phyloP scores from a whole-genome alignment of 192 early-diverging fungal genomes.

The Coemansia sp. region DNA sequence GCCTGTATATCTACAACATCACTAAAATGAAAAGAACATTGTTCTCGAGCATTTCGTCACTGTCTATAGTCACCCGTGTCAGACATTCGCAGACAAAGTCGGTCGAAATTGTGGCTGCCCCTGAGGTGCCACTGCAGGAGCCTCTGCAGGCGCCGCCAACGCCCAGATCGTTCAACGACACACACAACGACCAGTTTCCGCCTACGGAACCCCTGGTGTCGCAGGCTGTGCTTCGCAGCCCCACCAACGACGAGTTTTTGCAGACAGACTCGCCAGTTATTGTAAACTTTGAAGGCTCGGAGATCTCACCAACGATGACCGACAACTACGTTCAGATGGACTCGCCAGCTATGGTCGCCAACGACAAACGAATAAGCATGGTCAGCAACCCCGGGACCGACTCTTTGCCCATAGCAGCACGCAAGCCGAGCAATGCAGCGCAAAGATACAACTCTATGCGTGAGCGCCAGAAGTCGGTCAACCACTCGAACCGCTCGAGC shows the following conservation, averaged over 20 bases:
- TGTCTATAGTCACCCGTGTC: slow-evolving; percentile 12
- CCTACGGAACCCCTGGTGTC: background rate
- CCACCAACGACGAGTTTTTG: slow-evolving; percentile 9
- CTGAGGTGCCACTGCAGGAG: slow-evolving; percentile 1
- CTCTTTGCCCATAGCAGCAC: background rate
- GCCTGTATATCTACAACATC: background rate
- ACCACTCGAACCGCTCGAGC: slow-evolving; percentile 22
- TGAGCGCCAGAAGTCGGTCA: slow-evolving; percentile 9
- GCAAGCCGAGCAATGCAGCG: background rate
- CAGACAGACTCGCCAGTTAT: slow-evolving; percentile 27
- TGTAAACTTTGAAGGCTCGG: slow-evolving; percentile 15
- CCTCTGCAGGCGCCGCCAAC: slow-evolving; percentile 22
- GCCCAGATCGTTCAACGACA: slow-evolving; percentile 34
- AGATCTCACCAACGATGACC: slow-evolving; percentile 7
- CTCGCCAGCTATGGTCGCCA: slow-evolving; percentile 1
- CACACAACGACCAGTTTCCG: slow-evolving; percentile 2
- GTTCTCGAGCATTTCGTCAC: slow-evolving; percentile 18
- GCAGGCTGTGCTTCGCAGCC: slow-evolving; percentile 4
- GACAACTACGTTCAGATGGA: slow-evolving; percentile 1
- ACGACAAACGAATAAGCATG: slow-evolving; percentile 3
- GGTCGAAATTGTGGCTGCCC: slow-evolving; percentile 2
- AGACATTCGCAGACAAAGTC: slow-evolving; percentile 4
- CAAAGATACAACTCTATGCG: slow-evolving; percentile 9
- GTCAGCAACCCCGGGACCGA: background rate
- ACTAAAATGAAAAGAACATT: slow-evolving; percentile 5